Percentiles rank a stretch among this genome's conserved stretches.
Evolutionary conservation across 1,284 basidiomycete genomes (phyloP).

Genomic region (Ustanciosporium gigantosporum): DNA sequence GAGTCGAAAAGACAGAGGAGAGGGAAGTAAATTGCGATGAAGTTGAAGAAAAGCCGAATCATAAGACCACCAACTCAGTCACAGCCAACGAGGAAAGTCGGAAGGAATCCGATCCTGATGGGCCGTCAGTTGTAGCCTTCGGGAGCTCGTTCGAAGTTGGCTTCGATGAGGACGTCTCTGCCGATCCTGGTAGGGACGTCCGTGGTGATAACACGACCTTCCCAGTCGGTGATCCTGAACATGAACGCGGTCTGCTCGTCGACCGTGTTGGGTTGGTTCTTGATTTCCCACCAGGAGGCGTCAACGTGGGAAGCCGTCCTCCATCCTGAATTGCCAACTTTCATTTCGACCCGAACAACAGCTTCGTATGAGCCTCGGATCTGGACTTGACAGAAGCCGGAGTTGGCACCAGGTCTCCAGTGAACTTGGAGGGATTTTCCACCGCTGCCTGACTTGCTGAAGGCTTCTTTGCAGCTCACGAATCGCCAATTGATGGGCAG

Average conservation of each 20-base stretch:
- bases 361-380: constrained; percentile 22
- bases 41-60: too few relatives aligned
- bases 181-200: constrained; percentile 13
- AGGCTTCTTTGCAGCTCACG: constrained; percentile 26
- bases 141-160: constrained; percentile 39
- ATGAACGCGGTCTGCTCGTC: constrained; percentile 1
- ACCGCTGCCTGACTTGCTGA: constrained; percentile 9
- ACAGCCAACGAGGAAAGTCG: too few relatives aligned
- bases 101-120: too few relatives aligned
- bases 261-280: not conserved
- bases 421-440: constrained; percentile 15
- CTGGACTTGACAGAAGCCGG: constrained; percentile 32
- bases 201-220: constrained; percentile 28
- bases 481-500: constrained; percentile 31
- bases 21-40: too few relatives aligned
- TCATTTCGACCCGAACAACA: constrained; percentile 26
- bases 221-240: constrained; percentile 34
- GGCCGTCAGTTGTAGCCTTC: too few relatives aligned
- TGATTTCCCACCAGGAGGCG: constrained; percentile 8
- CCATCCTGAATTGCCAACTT: constrained; percentile 2
- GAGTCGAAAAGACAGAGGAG: too few relatives aligned
- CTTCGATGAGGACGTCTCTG: constrained; percentile 11
- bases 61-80: too few relatives aligned
- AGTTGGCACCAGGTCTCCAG: constrained; percentile 15
- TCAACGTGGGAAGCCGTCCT: constrained; percentile 7